These are phyloP conservation scores for Botrytis squamosa DNA, from an alignment of 2,329 filamentous ascomycete species.

Conservation along the genomic window DNA sequence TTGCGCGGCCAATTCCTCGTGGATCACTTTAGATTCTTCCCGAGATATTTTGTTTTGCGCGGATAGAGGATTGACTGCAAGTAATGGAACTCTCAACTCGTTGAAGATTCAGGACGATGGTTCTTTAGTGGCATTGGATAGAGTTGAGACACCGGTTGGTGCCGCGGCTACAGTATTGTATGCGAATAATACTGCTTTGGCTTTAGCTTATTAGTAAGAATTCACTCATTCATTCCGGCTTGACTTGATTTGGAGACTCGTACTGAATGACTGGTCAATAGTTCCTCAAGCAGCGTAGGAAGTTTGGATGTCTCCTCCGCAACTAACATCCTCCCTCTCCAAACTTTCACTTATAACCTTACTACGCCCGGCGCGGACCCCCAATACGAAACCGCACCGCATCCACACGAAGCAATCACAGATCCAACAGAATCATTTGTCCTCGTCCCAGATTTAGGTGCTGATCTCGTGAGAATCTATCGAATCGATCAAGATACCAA, in stretches of 20 bases:
- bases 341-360: conserved; percentile 7
- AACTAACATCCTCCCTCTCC: background rate
- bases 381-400: conserved; percentile 34
- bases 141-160: background rate
- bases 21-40: background rate
- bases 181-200: conserved; percentile 5
- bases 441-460: conserved; percentile 51
- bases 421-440: conserved; percentile 51
- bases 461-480: conserved; percentile 49
- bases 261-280: background rate
- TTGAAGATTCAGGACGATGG: conserved; percentile 4
- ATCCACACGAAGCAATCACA: conserved; percentile 51
- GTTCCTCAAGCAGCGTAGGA: conserved; percentile 9
- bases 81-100: conserved; percentile 4
- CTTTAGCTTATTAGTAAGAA: conserved; percentile 5
- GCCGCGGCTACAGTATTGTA: background rate
- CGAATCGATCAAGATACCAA: conserved; percentile 43
- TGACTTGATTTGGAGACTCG: background rate
- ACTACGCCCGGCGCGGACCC: background rate
- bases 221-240: background rate
- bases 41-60: conserved; percentile 4
- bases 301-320: background rate
- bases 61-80: background rate
- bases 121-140: conserved; percentile 6
- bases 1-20: conserved; percentile 2